Conservation (phyloP, 192 early-diverging fungal species). For the Coemansia aciculifera region DNA sequence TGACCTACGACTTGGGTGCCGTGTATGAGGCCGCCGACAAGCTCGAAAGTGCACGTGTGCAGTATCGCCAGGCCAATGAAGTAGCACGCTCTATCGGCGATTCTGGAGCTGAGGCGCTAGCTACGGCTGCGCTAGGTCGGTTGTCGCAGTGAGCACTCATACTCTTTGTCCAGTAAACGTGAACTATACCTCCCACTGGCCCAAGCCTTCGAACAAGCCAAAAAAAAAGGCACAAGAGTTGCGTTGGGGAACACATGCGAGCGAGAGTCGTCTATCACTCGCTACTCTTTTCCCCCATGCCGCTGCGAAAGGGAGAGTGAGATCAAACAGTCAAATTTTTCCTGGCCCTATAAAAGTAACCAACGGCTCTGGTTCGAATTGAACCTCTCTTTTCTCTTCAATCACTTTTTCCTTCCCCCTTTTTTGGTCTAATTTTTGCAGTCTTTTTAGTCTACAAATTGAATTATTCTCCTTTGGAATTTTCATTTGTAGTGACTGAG, state of each 20-base stretch:
- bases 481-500: slow-evolving; percentile 8
- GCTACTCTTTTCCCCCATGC: neutral
- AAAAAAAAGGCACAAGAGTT: neutral
- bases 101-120: slow-evolving; percentile 23
- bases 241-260: slow-evolving; percentile 5
- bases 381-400: neutral
- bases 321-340: neutral
- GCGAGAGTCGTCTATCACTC: neutral
- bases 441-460: slow-evolving; percentile 31
- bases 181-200: no score
- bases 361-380: neutral
- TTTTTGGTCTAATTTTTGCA: slow-evolving; percentile 18
- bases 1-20: slow-evolving; percentile 44
- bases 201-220: no score
- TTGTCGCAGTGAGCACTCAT: neutral
- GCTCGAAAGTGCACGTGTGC: slow-evolving; percentile 36
- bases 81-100: slow-evolving; percentile 32
- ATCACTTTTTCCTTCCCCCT: slow-evolving; percentile 2
- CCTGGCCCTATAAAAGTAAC: neutral
- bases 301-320: neutral
- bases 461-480: slow-evolving; percentile 14
- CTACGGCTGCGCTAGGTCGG: slow-evolving; percentile 26
- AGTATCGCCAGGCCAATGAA: slow-evolving; percentile 47
- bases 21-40: slow-evolving; percentile 48
- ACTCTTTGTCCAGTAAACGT: neutral